Conservation (phyloP, 306 rosid species). For the Cicer pinnatifidum region DNA sequence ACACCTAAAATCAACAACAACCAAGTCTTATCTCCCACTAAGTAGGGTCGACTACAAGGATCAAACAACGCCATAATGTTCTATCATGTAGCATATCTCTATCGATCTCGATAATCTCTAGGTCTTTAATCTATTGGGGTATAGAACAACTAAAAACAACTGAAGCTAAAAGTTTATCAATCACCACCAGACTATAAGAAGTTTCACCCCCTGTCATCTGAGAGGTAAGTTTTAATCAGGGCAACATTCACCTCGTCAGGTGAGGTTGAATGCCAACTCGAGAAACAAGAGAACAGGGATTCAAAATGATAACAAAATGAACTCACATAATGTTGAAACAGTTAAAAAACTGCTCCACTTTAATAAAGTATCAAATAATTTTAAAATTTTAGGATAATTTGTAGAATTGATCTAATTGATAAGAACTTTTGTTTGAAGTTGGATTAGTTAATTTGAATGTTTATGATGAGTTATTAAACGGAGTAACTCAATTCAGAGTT, state of each 20-base stretch:
- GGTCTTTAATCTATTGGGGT: background rate
- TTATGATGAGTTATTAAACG: no score
- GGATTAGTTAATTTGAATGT: no score
- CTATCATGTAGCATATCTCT: no score
- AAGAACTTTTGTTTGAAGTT: no score
- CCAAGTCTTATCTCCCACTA: no score
- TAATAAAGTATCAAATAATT: no score
- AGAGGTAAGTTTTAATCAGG: slow-evolving; percentile 9
- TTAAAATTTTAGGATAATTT: no score
- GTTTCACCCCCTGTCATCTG: background rate
- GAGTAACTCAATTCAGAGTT: no score
- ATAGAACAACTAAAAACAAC: slow-evolving; percentile 9
- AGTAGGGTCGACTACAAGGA: no score
- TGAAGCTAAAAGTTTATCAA: slow-evolving; percentile 10
- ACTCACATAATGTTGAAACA: background rate
- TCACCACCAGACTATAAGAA: slow-evolving; percentile 25
- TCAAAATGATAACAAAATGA: background rate
- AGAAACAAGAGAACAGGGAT: slow-evolving; percentile 1
- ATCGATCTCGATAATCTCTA: background rate
- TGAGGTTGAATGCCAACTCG: slow-evolving; percentile 9
- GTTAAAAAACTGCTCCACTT: background rate
- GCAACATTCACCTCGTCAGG: background rate
- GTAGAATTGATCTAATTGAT: no score
- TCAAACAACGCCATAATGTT: no score
- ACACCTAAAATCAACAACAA: background rate